Evolutionary conservation across 805 yeast species (phyloP), one percentile per base, ranked within the genome.

Genomic region (Scheffersomyces stipitis): DNA sequence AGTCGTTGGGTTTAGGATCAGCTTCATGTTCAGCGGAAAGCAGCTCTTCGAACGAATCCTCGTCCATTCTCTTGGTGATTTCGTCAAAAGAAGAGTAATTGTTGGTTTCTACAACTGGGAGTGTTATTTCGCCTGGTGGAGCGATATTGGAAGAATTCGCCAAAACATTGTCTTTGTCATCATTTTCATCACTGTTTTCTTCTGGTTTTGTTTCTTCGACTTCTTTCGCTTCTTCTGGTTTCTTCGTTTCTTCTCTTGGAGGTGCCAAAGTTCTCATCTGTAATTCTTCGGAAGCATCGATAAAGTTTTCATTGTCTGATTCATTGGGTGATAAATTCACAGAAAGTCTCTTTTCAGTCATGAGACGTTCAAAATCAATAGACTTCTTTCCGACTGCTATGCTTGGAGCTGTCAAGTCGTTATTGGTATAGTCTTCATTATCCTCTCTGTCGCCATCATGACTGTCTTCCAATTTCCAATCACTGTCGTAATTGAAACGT

Each of bases 111-210:
- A 74, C 62, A 17, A 55, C 56, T 3, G 78, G 71, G 18, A 67
- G 51, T 1, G 62, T 49, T 10, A 65, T 43, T 28, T 62, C 64
- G 24, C 50, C 61, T 3, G 58, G 64, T 10, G 65, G 66, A 4
- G 60, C 60, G 15, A 69, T 52, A 38, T 66, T 67, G 2, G 75
- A 66, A 0, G 75, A 70, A 48, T 71, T 71, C 2, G 74, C 75
- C 27, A 71, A 56, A 4, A 60, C 56, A 30, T 40, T 23, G 8
- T 45, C 43, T 9, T 29, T 7, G 24, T 62, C 59, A 15, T 40
- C 47, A 18, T 56, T 57, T 12, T 28, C 34, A 9, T 37, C 44
- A 7, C 5, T 9, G 4, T 20, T 29, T 28, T 24, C 14, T 14
- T 16, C 5, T 15, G 17, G 26, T 4, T 14, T 5, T 5, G 9